Conservation (phyloP, 2,329 filamentous ascomycete species). For the Phaeophleospora eucalypticola region DNA sequence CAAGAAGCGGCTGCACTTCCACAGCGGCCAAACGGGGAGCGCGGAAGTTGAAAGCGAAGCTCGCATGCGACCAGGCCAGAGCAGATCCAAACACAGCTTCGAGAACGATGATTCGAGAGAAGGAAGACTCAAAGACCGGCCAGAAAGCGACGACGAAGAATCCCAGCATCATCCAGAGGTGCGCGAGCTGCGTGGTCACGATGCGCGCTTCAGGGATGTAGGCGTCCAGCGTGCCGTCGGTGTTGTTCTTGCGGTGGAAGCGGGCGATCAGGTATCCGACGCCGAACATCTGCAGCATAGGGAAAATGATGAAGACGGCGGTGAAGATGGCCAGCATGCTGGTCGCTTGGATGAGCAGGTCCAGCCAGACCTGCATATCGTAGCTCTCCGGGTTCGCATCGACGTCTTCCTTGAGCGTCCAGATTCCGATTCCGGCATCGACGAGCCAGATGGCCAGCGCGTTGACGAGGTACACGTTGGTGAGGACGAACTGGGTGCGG, state of each 20-base stretch:
- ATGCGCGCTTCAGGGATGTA: slow-evolving; percentile 17
- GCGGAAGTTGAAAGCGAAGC: slow-evolving; percentile 21
- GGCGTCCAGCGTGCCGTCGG: slow-evolving; percentile 6
- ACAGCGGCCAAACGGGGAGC: slow-evolving; percentile 8
- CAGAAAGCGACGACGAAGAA: slow-evolving; percentile 20
- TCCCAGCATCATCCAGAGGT: slow-evolving; percentile 19
- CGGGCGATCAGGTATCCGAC: slow-evolving; percentile 9
- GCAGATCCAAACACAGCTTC: slow-evolving; percentile 18
- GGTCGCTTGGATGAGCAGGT: slow-evolving; percentile 10
- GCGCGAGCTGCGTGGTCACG: slow-evolving; percentile 17
- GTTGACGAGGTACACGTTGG: slow-evolving; percentile 13
- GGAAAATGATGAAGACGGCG: slow-evolving; percentile 19
- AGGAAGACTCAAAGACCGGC: slow-evolving; percentile 9
- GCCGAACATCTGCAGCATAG: slow-evolving; percentile 17
- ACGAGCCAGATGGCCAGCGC: slow-evolving; percentile 14
- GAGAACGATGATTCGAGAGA: slow-evolving; percentile 11
- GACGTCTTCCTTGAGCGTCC: slow-evolving; percentile 12
- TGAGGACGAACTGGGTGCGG: slow-evolving; percentile 12
- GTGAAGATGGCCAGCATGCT: slow-evolving; percentile 15
- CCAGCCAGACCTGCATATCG: slow-evolving; percentile 7
- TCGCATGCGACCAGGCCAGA: slow-evolving; percentile 19
- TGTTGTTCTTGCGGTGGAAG: slow-evolving; percentile 3
- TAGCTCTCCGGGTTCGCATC: slow-evolving; percentile 11
- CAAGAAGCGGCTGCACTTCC: slow-evolving; percentile 9
- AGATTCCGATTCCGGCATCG: slow-evolving; percentile 16